Conservation (phyloP, 768 basidiomycete species). For the Hydnum rufescens region DNA sequence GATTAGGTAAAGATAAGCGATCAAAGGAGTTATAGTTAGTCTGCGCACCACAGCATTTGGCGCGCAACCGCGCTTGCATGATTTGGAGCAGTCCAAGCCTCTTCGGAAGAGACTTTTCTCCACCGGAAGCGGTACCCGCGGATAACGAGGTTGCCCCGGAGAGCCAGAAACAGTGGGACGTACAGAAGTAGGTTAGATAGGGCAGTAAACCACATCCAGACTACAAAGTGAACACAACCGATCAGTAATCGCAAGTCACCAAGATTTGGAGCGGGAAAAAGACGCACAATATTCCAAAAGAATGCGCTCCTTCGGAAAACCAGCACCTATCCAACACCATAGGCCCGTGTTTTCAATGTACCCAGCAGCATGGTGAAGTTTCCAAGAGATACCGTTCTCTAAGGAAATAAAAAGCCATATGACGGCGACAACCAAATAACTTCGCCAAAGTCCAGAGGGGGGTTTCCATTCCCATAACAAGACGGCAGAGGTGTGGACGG, state of each 20-base stretch:
- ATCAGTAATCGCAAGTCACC: constrained; percentile 17
- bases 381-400: neutral
- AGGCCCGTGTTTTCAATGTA: neutral
- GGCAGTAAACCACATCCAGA: constrained; percentile 33
- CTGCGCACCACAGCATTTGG: neutral
- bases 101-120: neutral
- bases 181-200: constrained; percentile 26
- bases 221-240: constrained; percentile 27
- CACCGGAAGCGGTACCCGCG: neutral
- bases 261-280: constrained; percentile 2
- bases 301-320: constrained; percentile 1
- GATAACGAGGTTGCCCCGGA: constrained; percentile 20
- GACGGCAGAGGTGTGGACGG: constrained; percentile 6
- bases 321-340: constrained; percentile 9
- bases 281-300: constrained; percentile 9
- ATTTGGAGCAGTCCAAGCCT: neutral
- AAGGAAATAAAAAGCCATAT: constrained; percentile 8
- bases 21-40: neutral
- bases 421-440: neutral
- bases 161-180: constrained; percentile 25
- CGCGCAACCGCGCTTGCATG: neutral
- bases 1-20: neutral
- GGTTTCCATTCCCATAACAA: constrained; percentile 4
- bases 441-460: neutral
- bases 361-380: neutral